phyloP scores from a whole-genome alignment of 345 rosid species.

The Aegle marmelos region DNA sequence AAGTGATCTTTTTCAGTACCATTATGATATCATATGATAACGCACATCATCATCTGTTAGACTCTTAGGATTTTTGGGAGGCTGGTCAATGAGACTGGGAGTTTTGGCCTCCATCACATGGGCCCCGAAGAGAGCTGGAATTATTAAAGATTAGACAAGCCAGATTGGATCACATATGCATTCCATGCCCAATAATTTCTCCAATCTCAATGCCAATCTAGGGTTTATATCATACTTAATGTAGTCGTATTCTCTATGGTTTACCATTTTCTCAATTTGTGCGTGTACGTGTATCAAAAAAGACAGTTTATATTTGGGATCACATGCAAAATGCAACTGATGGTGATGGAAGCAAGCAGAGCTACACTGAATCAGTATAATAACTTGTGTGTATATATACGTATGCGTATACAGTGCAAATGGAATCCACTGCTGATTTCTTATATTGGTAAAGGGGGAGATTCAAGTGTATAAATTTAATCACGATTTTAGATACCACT shows the following conservation, averaged over 20 bases:
- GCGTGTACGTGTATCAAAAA: neutral
- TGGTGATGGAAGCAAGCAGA: constrained; percentile 12
- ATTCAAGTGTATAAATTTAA: too few relatives aligned
- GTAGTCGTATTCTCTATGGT: neutral
- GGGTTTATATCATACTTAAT: neutral
- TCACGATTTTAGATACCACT: too few relatives aligned
- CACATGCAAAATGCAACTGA: neutral
- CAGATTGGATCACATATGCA: constrained; percentile 13
- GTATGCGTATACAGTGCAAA: neutral
- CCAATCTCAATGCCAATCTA: constrained; percentile 13
- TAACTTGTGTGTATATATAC: neutral
- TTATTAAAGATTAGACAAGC: constrained; percentile 17
- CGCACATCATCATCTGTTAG: neutral
- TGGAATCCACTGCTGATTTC: neutral
- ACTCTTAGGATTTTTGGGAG: neutral
- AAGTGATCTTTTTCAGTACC: neutral
- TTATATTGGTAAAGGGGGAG: too few relatives aligned
- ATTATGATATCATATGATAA: neutral
- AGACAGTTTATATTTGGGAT: constrained; percentile 5
- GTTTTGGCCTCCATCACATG: constrained; percentile 13
- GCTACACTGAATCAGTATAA: neutral
- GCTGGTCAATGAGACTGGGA: neutral
- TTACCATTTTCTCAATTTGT: neutral
- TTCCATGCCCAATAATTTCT: constrained; percentile 19
- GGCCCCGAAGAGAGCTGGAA: constrained; percentile 37